Conservation (phyloP, 225 moss, liverwort and hornwort genomes). For the Antitrichia curtipendula region DNA sequence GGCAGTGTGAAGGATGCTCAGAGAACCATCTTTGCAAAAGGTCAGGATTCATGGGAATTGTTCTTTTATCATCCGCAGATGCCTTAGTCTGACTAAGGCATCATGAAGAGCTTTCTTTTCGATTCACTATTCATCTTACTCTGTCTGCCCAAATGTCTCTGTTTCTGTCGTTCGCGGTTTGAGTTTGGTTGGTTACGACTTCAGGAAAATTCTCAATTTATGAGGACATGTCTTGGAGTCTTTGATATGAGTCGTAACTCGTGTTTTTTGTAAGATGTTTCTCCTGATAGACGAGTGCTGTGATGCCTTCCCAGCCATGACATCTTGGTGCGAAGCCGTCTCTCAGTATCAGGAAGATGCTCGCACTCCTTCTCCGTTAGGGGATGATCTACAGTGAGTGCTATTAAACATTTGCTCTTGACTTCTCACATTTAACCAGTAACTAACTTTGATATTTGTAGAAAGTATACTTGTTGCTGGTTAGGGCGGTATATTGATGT, state of each 20-base stretch:
- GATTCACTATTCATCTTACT: not conserved
- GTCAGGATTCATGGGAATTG: conserved; percentile 7
- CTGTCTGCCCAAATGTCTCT: not conserved
- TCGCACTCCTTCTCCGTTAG: conserved; percentile 35
- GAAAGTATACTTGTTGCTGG: not conserved
- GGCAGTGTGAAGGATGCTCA: conserved; percentile 89
- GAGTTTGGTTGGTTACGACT: not conserved
- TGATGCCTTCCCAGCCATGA: conserved; percentile 54
- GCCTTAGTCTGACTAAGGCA: not conserved
- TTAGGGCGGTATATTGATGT: not conserved
- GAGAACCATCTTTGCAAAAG: conserved; percentile 76
- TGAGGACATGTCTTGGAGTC: not conserved
- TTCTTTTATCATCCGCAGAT: not conserved
- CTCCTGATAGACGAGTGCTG: not conserved
- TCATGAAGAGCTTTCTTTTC: not conserved
- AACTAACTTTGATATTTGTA: not conserved
- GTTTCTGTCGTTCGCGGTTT: not conserved
- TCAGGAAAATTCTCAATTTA: not conserved
- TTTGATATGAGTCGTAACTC: not conserved
- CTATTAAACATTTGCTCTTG: not conserved
- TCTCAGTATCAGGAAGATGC: conserved; percentile 71
- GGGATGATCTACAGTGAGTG: conserved; percentile 83
- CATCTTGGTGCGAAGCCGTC: conserved; percentile 93
- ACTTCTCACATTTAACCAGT: not conserved
- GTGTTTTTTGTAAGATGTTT: not conserved